Evolutionary conservation across 2,329 filamentous ascomycete genomes (phyloP), one percentile per base, ranked within the genome.

Genomic region (Fusarium sp.): DNA sequence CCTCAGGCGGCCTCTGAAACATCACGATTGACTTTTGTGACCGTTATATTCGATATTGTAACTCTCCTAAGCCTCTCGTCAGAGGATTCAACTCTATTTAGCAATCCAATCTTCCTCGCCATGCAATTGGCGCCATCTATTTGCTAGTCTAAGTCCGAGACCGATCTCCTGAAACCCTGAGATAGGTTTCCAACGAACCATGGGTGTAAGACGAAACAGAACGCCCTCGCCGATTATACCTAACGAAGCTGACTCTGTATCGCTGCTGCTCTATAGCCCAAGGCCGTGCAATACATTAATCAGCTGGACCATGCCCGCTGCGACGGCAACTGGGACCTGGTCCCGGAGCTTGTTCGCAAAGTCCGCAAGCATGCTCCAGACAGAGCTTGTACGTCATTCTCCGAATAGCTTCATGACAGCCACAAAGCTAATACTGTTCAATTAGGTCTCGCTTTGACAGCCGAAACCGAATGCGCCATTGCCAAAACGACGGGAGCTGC

Each of bases 311-410:
- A 92, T 77, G 95, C 94, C 75, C 93, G 96, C 79, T 97, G 94
- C 83, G 91, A 96, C 79, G 95, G 93, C 59, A 92, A 91, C 82
- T 99, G 96, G 96, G 87, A 91, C 75, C 90, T 93, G 36, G 89
- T 98, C 36, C 94, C 94, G 32, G 96, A 98, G 84, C 89, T 97
- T 73, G 92, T 96, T 78, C 91, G 96, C 81, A 99, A 99, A 84
- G 89, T 98, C 79, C 93, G 93, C 79, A 98, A 99, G 83, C 96
- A 99, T 88, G 94, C 95, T 77, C 92, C 95, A 45, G 90, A 93
- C 70, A 90, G 94, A 82, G 89, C 90, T 83, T 98, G 96, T 98
- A 92, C 78, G 90, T 48, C 57, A 54, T 63, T 54, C 34, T 57
- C 58, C 36, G 55, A 57, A 64, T 51, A 50, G 44, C 39, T 39